Conservation (phyloP, 768 basidiomycete genomes). For the Kondoa malvinella region DNA sequence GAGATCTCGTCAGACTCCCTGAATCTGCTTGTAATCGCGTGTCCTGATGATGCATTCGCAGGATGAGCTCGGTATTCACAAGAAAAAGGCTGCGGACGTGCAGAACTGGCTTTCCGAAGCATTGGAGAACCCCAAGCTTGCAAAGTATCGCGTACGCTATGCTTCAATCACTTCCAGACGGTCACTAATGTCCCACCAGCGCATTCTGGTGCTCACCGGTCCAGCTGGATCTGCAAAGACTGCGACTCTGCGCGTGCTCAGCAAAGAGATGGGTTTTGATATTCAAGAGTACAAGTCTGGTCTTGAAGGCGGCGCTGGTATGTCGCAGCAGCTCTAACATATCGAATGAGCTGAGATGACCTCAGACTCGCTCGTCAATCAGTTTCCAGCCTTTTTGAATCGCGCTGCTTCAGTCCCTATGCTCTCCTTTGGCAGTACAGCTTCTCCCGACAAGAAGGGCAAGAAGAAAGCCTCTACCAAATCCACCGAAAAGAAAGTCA, state of each 20-base stretch:
- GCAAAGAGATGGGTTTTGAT: conserved; percentile 56
- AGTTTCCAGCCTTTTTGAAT: conserved; percentile 22
- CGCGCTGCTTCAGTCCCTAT: conserved; percentile 58
- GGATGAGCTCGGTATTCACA: conserved; percentile 25
- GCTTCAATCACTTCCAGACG: too few relatives aligned
- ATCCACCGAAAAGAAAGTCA: conserved; percentile 8
- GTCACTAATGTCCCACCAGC: too few relatives aligned
- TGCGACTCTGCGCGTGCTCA: conserved; percentile 56
- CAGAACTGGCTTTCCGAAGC: conserved; percentile 27
- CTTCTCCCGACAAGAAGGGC: conserved; percentile 5
- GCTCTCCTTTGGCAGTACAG: conserved; percentile 28
- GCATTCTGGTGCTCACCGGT: conserved; percentile 69
- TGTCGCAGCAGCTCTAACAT: neutral
- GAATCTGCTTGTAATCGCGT: too few relatives aligned
- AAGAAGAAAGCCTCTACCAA: neutral
- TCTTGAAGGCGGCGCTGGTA: conserved; percentile 16
- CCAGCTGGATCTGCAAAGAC: conserved; percentile 86
- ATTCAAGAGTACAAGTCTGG: conserved; percentile 63
- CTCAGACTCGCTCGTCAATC: conserved; percentile 20
- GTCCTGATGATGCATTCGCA: too few relatives aligned
- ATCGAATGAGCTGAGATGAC: neutral
- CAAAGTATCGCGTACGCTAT: conserved; percentile 53
- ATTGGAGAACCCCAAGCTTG: conserved; percentile 34
- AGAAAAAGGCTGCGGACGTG: conserved; percentile 32
- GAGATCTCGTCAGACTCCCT: conserved; percentile 7